phyloP scores from a whole-genome alignment of 129 eudicot genomes.

The Flaveria robusta region DNA sequence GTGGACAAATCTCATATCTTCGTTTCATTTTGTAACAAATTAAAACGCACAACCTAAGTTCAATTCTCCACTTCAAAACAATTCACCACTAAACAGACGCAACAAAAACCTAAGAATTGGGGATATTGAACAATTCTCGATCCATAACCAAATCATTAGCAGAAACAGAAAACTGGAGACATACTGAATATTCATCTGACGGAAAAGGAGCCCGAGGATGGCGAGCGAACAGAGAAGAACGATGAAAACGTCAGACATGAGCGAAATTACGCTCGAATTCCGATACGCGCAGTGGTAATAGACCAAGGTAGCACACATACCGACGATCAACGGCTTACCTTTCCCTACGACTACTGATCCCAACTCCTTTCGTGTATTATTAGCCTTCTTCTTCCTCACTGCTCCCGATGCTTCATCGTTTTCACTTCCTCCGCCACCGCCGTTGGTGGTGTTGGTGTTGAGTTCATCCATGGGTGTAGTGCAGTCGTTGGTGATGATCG shows the following conservation, averaged over 20 bases:
- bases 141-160: not conserved
- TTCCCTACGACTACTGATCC: conserved; percentile 40
- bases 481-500: not conserved
- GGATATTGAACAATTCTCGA: not conserved
- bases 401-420: conserved; percentile 30
- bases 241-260: conserved; percentile 82
- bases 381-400: conserved; percentile 24
- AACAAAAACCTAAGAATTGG: conserved; percentile 10
- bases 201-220: conserved; percentile 95
- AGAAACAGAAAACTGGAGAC: not conserved
- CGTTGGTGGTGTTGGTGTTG: conserved; percentile 7
- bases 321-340: conserved; percentile 59
- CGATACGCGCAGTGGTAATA: conserved; percentile 93
- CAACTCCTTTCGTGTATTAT: conserved; percentile 5
- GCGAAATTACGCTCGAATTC: conserved; percentile 65
- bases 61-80: not conserved
- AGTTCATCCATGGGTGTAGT: conserved; percentile 36
- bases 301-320: conserved; percentile 67
- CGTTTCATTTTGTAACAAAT: too few relatives aligned
- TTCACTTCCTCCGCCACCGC: conserved; percentile 23
- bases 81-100: not conserved
- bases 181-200: conserved; percentile 82
- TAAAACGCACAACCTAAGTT: too few relatives aligned
- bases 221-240: conserved; percentile 93
- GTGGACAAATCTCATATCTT: too few relatives aligned